A percentile compares a stretch with the other conserved stretches of the same genome.
Evolutionary conservation across 768 basidiomycete species (phyloP).

Genomic region (Suillus weaverae): DNA sequence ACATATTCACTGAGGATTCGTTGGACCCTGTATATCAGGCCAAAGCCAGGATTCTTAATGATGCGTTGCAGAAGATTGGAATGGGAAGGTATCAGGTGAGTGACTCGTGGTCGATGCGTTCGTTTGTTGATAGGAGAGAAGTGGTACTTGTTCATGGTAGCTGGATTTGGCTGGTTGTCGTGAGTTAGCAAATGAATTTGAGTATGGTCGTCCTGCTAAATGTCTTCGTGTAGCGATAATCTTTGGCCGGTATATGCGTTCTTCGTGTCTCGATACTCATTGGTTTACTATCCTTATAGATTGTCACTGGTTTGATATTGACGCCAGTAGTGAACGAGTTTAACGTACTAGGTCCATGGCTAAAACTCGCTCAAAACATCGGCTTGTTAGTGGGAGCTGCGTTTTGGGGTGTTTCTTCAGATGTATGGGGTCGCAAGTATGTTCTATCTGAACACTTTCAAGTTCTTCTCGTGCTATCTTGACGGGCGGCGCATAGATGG

Average conservation of each 20-base stretch:
- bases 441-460: background rate
- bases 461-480: constrained; percentile 2
- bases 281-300: constrained; percentile 31
- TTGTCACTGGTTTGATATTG: constrained; percentile 67
- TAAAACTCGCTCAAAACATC: constrained; percentile 70
- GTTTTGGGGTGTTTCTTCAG: constrained; percentile 68
- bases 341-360: constrained; percentile 54
- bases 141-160: constrained; percentile 64
- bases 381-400: constrained; percentile 69
- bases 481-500: constrained; percentile 39
- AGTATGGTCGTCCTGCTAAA: background rate
- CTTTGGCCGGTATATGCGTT: constrained; percentile 62
- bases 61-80: constrained; percentile 64
- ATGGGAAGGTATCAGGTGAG: constrained; percentile 69
- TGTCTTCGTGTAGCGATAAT: constrained; percentile 49
- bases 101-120: constrained; percentile 1
- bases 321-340: constrained; percentile 67
- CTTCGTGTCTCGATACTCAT: background rate
- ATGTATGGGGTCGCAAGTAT: constrained; percentile 71
- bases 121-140: constrained; percentile 23
- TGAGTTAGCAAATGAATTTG: constrained; percentile 36
- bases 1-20: constrained; percentile 27
- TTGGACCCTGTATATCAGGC: constrained; percentile 60
- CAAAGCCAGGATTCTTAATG: constrained; percentile 57
- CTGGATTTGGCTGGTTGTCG: constrained; percentile 79